Evolutionary conservation across 371 early-diverging fungal genomes (phyloP), one percentile per base, ranked within the genome.

Genomic region (Dichotomocladium elegans): DNA sequence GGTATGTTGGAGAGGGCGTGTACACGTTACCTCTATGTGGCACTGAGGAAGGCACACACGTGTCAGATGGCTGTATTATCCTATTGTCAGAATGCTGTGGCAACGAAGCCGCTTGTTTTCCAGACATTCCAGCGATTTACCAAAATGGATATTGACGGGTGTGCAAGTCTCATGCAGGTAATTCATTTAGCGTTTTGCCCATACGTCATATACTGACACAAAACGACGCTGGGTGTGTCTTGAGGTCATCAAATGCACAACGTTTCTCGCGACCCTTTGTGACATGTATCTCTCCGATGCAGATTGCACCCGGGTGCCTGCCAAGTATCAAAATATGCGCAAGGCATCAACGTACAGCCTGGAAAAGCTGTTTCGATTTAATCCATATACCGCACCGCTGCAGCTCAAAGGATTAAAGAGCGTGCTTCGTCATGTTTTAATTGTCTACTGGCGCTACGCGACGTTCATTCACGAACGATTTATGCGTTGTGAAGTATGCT

Each of bases 51-150:
- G 9, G 11, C 27, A 15, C 4, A 11, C 14, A 12, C 35, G 17
- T 14, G 40, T 11, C 41, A 60, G 60, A 41, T 60, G 11, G 47
- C 47, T 14, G 31, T 60, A 10, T 29, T 60, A 10, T 50, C 55
- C 2, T 60, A 55, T 30, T 55, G 51, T 26, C 42, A 54, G 4
- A 55, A 55, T 40, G 44, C 48, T 27, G 46, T 60, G 8, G 30
- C 46, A 5, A 17, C 46, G 11, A 15, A 21, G 17, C 24, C 55
- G 8, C 35, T 60, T 8, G 30, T 45, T 10, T 46, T 55, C 11
- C 60, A 60, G 22, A 50, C 60, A 0, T 60, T 48, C 29, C 60
- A 40, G 19, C 47, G 51, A 30, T 60, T 60, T 14, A 8, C 33
- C 3, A 44, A 51, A 15, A 45, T 60, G 19, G 34, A 44, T 21